Percentiles rank a stretch among this genome's conserved stretches.
phyloP scores from a whole-genome alignment of 2,329 filamentous ascomycete genomes.

The Xylariaceae sp. region DNA sequence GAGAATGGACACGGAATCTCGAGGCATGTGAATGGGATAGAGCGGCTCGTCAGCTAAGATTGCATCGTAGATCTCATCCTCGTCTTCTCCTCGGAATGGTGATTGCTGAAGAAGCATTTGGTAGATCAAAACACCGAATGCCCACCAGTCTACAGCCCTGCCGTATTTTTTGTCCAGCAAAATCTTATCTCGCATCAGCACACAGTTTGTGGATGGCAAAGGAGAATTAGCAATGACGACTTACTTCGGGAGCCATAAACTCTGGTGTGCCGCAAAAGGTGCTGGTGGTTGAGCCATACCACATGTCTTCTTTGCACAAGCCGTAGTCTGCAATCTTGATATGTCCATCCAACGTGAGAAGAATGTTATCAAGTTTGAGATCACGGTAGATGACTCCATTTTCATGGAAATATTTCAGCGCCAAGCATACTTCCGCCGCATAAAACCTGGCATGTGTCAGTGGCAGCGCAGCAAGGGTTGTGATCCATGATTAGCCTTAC shows the following conservation, averaged over 20 bases:
- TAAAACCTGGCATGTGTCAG: conserved; percentile 65
- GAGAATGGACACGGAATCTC: conserved; percentile 94
- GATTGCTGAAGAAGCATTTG: conserved; percentile 99
- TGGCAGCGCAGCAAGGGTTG: background rate
- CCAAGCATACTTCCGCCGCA: conserved; percentile 92
- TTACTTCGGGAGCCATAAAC: conserved; percentile 97
- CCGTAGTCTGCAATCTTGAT: conserved; percentile 99
- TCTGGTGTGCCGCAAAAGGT: conserved; percentile 99
- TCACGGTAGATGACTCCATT: conserved; percentile 99
- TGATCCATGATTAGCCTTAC: conserved; percentile 49
- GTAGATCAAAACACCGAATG: conserved; percentile 97
- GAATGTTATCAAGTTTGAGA: conserved; percentile 87
- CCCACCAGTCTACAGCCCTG: conserved; percentile 98
- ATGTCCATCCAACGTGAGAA: conserved; percentile 90
- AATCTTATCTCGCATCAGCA: conserved; percentile 57
- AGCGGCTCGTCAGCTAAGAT: conserved; percentile 96
- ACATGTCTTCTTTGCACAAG: conserved; percentile 99
- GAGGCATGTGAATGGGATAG: conserved; percentile 97
- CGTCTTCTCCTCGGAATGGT: conserved; percentile 96
- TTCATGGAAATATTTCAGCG: conserved; percentile 98
- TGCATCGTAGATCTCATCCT: conserved; percentile 98
- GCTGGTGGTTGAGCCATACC: conserved; percentile 93
- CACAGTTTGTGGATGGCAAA: background rate
- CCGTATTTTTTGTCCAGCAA: conserved; percentile 97
- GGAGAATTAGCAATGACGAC: conserved; percentile 20